Percentiles rank a stretch among this genome's conserved stretches.
Conservation (phyloP, 139 green algal species). For the Pleodorina starrii region DNA sequence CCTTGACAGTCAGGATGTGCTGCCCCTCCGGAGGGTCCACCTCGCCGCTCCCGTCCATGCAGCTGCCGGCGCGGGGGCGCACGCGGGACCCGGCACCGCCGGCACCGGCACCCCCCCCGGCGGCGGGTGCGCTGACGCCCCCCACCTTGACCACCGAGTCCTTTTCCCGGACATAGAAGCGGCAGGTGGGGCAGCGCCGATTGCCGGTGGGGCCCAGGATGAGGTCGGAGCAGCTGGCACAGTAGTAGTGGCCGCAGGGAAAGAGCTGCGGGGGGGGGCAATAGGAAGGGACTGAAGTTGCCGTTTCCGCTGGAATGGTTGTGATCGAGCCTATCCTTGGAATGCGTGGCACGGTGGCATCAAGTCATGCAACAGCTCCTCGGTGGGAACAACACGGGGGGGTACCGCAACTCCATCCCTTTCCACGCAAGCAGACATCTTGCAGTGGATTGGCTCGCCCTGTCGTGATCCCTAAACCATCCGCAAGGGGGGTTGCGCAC, state of each 20-base stretch:
- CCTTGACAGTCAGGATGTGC: slow-evolving; percentile 50
- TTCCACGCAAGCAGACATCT: too few species aligned
- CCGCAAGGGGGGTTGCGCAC: background rate
- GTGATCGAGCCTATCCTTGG: too few species aligned
- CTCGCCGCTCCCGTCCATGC: slow-evolving; percentile 24
- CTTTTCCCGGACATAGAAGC: background rate
- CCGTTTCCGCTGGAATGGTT: too few species aligned
- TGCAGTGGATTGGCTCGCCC: too few species aligned
- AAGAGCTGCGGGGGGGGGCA: background rate
- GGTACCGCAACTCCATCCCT: too few species aligned
- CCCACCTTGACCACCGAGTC: background rate
- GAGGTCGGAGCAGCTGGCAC: background rate
- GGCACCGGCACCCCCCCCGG: background rate
- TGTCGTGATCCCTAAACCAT: too few species aligned
- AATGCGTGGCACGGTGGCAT: too few species aligned
- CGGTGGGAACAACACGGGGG: too few species aligned
- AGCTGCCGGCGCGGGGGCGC: background rate
- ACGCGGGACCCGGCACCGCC: background rate
- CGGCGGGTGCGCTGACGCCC: background rate
- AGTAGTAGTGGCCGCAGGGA: slow-evolving; percentile 49
- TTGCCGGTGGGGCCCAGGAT: background rate
- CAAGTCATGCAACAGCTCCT: too few species aligned
- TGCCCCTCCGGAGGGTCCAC: slow-evolving; percentile 54
- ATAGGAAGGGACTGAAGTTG: too few species aligned
- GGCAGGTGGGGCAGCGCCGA: slow-evolving; percentile 27